Evolutionary conservation across 192 early-diverging fungal species (phyloP).

Genomic region (Fimicolochytrium jonesii): DNA sequence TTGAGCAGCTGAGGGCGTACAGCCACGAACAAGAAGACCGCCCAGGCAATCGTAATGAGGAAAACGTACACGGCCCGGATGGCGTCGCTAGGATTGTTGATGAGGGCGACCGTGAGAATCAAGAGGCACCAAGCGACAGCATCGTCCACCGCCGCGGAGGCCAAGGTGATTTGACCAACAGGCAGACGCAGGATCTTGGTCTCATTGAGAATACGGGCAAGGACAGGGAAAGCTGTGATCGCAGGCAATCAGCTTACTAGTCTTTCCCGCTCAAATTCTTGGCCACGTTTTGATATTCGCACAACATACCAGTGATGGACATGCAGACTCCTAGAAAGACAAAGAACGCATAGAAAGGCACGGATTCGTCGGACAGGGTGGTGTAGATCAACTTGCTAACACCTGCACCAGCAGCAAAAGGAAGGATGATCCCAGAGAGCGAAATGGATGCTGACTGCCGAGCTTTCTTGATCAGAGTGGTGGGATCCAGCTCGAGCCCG

Average conservation of each 20-base stretch:
- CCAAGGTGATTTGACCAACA: conserved; percentile 81
- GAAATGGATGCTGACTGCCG: conserved; percentile 54
- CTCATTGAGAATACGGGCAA: conserved; percentile 91
- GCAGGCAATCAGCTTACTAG: too few species aligned
- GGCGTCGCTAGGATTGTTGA: conserved; percentile 71
- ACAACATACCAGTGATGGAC: conserved; percentile 63
- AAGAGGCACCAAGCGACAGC: conserved; percentile 76
- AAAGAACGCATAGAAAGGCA: conserved; percentile 55
- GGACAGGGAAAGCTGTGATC: conserved; percentile 77
- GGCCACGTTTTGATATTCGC: too few species aligned
- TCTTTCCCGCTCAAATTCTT: too few species aligned
- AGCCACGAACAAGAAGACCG: conserved; percentile 62
- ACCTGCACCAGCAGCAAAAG: conserved; percentile 74
- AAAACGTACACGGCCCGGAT: conserved; percentile 81
- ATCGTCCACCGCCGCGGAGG: conserved; percentile 84
- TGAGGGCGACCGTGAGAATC: conserved; percentile 74
- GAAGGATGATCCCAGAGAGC: conserved; percentile 72
- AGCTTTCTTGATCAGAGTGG: conserved; percentile 19
- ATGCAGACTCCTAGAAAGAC: conserved; percentile 88
- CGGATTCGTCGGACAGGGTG: conserved; percentile 17
- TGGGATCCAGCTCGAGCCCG: conserved; percentile 40
- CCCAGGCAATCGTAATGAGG: conserved; percentile 64
- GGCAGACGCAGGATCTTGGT: conserved; percentile 72
- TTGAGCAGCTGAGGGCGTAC: conserved; percentile 59
- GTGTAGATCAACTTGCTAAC: conserved; percentile 50